Conservation (phyloP, 2,329 filamentous ascomycete genomes). For the Pseudogymnoascus sp. region DNA sequence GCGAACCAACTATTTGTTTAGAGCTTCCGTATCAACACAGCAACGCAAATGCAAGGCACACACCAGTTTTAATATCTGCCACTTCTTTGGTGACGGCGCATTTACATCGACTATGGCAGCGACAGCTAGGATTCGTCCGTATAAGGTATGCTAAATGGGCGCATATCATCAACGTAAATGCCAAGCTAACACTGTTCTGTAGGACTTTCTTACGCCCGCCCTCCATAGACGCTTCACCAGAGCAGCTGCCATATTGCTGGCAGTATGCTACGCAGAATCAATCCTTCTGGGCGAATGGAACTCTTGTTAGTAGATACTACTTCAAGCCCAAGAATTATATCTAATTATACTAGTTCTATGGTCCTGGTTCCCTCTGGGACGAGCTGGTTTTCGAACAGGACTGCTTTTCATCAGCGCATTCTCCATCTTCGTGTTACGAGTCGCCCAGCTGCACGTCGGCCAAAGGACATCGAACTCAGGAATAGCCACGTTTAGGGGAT, state of each 20-base stretch:
- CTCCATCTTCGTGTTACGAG: constrained; percentile 74
- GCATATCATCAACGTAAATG: constrained; percentile 50
- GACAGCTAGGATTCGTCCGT: constrained; percentile 28
- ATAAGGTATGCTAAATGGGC: constrained; percentile 35
- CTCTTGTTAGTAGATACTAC: constrained; percentile 39
- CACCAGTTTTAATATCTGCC: constrained; percentile 9
- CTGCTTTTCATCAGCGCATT: constrained; percentile 72
- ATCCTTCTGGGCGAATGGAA: constrained; percentile 62
- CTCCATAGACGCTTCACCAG: constrained; percentile 80
- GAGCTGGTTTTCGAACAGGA: constrained; percentile 64
- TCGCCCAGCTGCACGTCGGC: constrained; percentile 74
- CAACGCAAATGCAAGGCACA: constrained; percentile 2
- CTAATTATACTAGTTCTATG: constrained; percentile 51
- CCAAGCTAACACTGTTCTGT: constrained; percentile 42
- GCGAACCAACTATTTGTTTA: constrained; percentile 10
- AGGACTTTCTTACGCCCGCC: constrained; percentile 80
- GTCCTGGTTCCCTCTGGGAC: constrained; percentile 78
- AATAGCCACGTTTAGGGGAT: constrained; percentile 54
- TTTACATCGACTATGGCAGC: constrained; percentile 24
- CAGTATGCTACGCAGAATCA: constrained; percentile 66
- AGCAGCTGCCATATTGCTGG: constrained; percentile 62
- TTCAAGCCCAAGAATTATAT: constrained; percentile 13
- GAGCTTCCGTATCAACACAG: constrained; percentile 9
- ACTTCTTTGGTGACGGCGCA: constrained; percentile 7
- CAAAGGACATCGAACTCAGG: constrained; percentile 63